phyloP scores from a whole-genome alignment of 2,329 filamentous ascomycete species.

The Penicillium sp. region DNA sequence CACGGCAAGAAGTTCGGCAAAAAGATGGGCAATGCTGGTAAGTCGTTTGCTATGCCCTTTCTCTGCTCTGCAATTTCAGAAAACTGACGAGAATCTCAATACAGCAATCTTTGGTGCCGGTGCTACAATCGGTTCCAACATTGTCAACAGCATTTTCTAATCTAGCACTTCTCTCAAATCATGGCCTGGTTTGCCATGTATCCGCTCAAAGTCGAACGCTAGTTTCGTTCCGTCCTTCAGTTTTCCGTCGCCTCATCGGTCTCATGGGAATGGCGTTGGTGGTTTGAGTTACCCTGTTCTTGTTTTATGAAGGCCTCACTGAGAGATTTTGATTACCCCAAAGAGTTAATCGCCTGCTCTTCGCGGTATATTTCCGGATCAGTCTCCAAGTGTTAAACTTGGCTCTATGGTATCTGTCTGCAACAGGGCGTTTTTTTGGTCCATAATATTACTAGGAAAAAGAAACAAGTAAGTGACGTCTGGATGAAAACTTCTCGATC shows the following conservation, averaged over 20 bases:
- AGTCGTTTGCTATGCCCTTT: slow-evolving; percentile 24
- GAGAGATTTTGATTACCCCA: neutral
- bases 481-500: neutral
- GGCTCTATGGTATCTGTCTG: slow-evolving; percentile 12
- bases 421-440: slow-evolving; percentile 16
- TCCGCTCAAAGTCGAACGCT: slow-evolving; percentile 7
- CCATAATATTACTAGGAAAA: slow-evolving; percentile 12
- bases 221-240: slow-evolving; percentile 4
- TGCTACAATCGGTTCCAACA: slow-evolving; percentile 85
- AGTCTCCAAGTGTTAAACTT: slow-evolving; percentile 7
- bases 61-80: neutral
- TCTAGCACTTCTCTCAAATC: neutral
- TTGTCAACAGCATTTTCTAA: slow-evolving; percentile 90
- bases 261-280: slow-evolving; percentile 41
- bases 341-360: slow-evolving; percentile 8
- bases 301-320: slow-evolving; percentile 8
- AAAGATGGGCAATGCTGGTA: slow-evolving; percentile 77
- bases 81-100: slow-evolving; percentile 26
- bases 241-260: slow-evolving; percentile 20
- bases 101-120: slow-evolving; percentile 89
- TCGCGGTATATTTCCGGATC: slow-evolving; percentile 4
- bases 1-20: slow-evolving; percentile 95
- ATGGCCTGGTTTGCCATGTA: slow-evolving; percentile 3
- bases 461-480: slow-evolving; percentile 3
- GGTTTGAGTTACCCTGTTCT: slow-evolving; percentile 24